These are phyloP conservation scores for Eryngium alpinum DNA, from an alignment of 140 eudicot genomes.

Conservation along the genomic window DNA sequence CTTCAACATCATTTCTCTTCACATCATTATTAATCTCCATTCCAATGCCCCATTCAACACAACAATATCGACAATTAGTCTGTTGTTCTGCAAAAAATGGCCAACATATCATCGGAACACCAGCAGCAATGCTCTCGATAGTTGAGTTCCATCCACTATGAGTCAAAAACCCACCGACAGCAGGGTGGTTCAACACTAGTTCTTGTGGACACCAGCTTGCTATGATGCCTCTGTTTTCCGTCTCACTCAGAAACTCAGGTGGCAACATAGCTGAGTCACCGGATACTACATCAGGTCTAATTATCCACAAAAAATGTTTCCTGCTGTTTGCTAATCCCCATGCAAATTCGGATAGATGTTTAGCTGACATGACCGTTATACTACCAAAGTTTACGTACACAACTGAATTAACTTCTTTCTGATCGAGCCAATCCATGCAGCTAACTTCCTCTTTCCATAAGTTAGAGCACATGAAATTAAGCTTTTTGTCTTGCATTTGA, in stretches of 20 bases:
- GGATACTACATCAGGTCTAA: constrained; percentile 54
- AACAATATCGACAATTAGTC: constrained; percentile 51
- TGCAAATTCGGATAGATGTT: constrained; percentile 59
- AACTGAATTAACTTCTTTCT: constrained; percentile 35
- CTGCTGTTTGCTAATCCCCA: constrained; percentile 74
- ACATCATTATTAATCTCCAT: constrained; percentile 58
- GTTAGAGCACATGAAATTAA: constrained; percentile 19
- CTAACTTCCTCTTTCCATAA: constrained; percentile 48
- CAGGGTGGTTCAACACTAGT: constrained; percentile 45
- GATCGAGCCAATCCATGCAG: constrained; percentile 66
- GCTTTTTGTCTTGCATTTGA: constrained; percentile 2
- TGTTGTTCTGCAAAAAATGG: constrained; percentile 74
- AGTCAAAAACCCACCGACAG: constrained; percentile 59
- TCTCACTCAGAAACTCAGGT: constrained; percentile 36
- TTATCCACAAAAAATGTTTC: constrained; percentile 59
- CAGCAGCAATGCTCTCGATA: constrained; percentile 49
- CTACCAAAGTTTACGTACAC: constrained; percentile 71
- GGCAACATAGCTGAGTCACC: constrained; percentile 58
- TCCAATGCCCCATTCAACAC: constrained; percentile 60
- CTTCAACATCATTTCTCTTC: constrained; percentile 64
- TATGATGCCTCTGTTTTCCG: constrained; percentile 41
- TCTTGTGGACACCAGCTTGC: constrained; percentile 53
- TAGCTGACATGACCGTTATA: constrained; percentile 44
- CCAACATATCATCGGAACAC: constrained; percentile 74
- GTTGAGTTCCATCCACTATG: constrained; percentile 81